Evolutionary conservation across 129 eudicot genomes (phyloP), one percentile per base, ranked within the genome.

Genomic region (Pulicaria dysenterica): DNA sequence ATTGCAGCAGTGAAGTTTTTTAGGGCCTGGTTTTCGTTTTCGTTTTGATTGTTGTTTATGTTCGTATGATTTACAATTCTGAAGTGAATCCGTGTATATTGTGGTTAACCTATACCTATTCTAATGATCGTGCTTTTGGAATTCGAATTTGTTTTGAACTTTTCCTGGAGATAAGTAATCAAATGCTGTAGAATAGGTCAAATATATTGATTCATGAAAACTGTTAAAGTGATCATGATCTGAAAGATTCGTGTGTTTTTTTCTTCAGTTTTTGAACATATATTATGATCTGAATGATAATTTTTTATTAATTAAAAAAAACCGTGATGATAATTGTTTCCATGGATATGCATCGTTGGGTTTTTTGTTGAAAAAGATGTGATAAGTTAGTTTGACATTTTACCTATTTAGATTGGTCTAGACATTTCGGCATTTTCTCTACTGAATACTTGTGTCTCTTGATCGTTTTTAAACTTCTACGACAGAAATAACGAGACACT

Each of bases 41-140:
- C 31, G 50, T 56, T 56, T 74, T 54, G 47, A 14, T 64, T 6
- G 3, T 48, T 42, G 66, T 10, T 73, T 73, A 14, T 62, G 78
- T 54, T 62, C 63, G 40, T 4, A 39, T 24, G 61, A 9, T 49
- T 63, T 49, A 48, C 44, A 8, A 39, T 50, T 73, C 51, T 74
- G 72, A 53, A 39, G 64, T 66, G 45, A 74, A 11, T 53, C 58
- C 11, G 16, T 64, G 54, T 56, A 13, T 42, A 41, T 42, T 56
- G 10, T 12, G 37, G 54, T 42, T 42, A 34, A 55, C 43, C 10
- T 44, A 1, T 44, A 31, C 37, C 44, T 31, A 44, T 58, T 72
- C 7, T 8, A 13, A 4, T 41, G 16, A 42, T 70, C 49, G 11
- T 56, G 75, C 8, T 15, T 15, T 70, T 17, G 15, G 76, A 56